Conservation (phyloP, 164 flowering plant species). For the Annona cherimola region DNA sequence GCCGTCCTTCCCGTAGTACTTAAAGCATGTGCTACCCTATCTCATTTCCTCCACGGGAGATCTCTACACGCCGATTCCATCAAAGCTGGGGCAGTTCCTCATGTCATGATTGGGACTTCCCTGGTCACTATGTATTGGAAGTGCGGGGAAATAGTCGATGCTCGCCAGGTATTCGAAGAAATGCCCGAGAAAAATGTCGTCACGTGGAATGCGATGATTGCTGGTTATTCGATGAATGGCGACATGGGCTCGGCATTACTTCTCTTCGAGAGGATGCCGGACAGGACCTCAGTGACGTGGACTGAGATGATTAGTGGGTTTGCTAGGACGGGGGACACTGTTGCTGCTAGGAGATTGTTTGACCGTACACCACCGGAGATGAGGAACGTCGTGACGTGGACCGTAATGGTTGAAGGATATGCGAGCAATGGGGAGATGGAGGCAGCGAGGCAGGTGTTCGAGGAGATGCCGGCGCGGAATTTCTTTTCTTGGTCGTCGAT, state of each 20-base stretch:
- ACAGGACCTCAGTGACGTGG: slow-evolving; percentile 51
- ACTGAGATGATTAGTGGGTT: slow-evolving; percentile 64
- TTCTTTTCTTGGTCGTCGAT: slow-evolving; percentile 65
- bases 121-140: slow-evolving; percentile 49
- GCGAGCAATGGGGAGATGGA: slow-evolving; percentile 59
- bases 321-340: slow-evolving; percentile 40
- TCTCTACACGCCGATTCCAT: slow-evolving; percentile 49
- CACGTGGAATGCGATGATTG: slow-evolving; percentile 67
- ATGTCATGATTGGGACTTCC: slow-evolving; percentile 54
- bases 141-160: slow-evolving; percentile 26
- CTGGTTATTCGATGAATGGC: slow-evolving; percentile 48
- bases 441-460: slow-evolving; percentile 55
- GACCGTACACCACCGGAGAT: slow-evolving; percentile 39
- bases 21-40: slow-evolving; percentile 59
- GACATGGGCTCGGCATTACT: slow-evolving; percentile 32
- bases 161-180: slow-evolving; percentile 51
- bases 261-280: slow-evolving; percentile 45
- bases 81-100: slow-evolving; percentile 31
- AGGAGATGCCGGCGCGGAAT: slow-evolving; percentile 56
- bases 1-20: slow-evolving; percentile 40
- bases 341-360: slow-evolving; percentile 49
- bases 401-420: slow-evolving; percentile 77
- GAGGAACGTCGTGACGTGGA: slow-evolving; percentile 71
- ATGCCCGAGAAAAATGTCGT: slow-evolving; percentile 65
- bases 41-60: slow-evolving; percentile 27